Percentiles rank a stretch among this genome's conserved stretches.
Conservation (phyloP, 805 yeast genomes). For the Myxozyma melibiosi region DNA sequence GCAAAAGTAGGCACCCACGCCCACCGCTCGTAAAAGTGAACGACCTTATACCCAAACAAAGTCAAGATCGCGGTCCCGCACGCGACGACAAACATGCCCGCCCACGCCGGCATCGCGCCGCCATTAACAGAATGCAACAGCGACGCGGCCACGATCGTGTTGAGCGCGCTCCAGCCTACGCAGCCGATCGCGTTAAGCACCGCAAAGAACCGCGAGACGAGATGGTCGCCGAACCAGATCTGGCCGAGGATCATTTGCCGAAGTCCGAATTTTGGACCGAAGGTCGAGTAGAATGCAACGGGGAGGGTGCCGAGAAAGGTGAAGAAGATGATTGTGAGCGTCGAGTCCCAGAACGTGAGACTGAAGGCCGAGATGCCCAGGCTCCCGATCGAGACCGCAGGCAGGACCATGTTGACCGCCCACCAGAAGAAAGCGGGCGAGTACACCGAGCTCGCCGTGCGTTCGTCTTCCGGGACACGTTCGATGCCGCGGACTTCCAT, state of each 20-base stretch:
- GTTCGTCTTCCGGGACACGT: constrained; percentile 75
- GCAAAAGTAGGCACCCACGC: constrained; percentile 85
- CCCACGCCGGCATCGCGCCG: constrained; percentile 79
- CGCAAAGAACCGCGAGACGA: constrained; percentile 70
- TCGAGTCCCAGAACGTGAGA: constrained; percentile 72
- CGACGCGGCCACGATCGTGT: constrained; percentile 87
- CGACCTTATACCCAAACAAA: constrained; percentile 79
- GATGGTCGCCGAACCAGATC: constrained; percentile 72
- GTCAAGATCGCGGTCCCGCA: constrained; percentile 67
- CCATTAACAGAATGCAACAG: constrained; percentile 73
- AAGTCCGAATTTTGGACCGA: constrained; percentile 81
- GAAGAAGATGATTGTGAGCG: constrained; percentile 70
- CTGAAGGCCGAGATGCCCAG: constrained; percentile 65
- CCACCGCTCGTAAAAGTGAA: constrained; percentile 81
- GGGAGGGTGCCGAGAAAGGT: constrained; percentile 70
- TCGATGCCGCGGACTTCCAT: constrained; percentile 76
- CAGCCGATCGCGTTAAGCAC: constrained; percentile 79
- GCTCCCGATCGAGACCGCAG: constrained; percentile 78
- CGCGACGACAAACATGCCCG: constrained; percentile 76
- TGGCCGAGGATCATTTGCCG: constrained; percentile 85
- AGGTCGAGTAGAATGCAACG: constrained; percentile 78
- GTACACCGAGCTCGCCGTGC: constrained; percentile 59
- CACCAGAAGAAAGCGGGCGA: constrained; percentile 70
- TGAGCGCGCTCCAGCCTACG: constrained; percentile 94
- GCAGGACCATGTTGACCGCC: constrained; percentile 84